Conservation (phyloP, 345 rosid genomes). For the Arabidopsis suecica region DNA sequence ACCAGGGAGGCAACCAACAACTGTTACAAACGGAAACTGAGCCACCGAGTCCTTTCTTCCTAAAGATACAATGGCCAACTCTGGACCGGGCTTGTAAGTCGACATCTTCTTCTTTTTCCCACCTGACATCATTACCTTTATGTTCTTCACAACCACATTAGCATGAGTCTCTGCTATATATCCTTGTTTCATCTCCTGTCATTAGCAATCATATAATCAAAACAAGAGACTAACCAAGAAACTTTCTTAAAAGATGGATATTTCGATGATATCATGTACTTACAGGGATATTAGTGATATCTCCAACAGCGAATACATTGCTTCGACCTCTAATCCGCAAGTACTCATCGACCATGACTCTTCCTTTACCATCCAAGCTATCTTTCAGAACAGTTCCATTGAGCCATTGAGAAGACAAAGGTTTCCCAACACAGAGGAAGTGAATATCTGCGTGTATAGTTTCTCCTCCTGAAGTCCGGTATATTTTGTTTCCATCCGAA, state of each 20-base stretch:
- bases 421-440: conserved; percentile 72
- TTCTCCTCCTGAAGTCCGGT: conserved; percentile 66
- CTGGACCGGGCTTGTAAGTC: conserved; percentile 53
- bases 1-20: conserved; percentile 76
- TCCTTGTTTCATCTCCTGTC: conserved; percentile 85
- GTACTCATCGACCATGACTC: conserved; percentile 74
- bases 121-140: conserved; percentile 65
- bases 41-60: conserved; percentile 81
- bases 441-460: conserved; percentile 74
- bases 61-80: conserved; percentile 63
- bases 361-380: conserved; percentile 64
- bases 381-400: conserved; percentile 56
- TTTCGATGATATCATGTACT: conserved; percentile 33
- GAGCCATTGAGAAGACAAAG: conserved; percentile 76
- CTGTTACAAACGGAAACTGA: conserved; percentile 69
- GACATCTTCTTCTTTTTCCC: conserved; percentile 63
- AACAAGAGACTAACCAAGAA: conserved; percentile 1
- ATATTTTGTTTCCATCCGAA: conserved; percentile 51
- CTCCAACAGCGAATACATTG: conserved; percentile 78
- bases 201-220: conserved; percentile 12
- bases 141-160: conserved; percentile 62
- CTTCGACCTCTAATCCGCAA: conserved; percentile 59
- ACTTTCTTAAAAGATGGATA: background rate
- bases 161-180: conserved; percentile 76
- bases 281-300: conserved; percentile 72